Evolutionary conservation across 371 early-diverging fungal genomes (phyloP).

Genomic region (Rhizopus sp.): DNA sequence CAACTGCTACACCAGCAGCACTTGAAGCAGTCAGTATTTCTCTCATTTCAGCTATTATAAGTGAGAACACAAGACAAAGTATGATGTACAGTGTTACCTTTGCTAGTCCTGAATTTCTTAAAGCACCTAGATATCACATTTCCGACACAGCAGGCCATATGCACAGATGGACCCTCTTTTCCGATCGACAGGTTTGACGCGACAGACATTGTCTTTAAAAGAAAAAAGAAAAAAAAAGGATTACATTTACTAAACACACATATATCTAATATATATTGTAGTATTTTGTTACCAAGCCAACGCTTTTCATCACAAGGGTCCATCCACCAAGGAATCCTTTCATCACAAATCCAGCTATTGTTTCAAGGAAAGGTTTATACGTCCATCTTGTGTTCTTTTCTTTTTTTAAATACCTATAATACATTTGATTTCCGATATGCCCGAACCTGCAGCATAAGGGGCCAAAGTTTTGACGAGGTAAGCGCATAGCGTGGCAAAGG

Average conservation of each 20-base stretch:
- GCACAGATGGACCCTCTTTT: conserved; percentile 96
- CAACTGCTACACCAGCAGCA: conserved; percentile 94
- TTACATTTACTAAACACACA: background rate
- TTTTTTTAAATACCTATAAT: conserved; percentile 69
- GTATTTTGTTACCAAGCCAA: conserved; percentile 64
- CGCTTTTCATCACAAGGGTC: conserved; percentile 87
- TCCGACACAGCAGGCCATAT: conserved; percentile 91
- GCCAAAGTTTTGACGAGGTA: conserved; percentile 72
- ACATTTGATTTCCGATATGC: conserved; percentile 95
- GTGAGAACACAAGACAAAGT: background rate
- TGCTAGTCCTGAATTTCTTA: conserved; percentile 80
- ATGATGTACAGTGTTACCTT: conserved; percentile 51
- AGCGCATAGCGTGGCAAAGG: conserved; percentile 60
- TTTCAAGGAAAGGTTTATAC: background rate
- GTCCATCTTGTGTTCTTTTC: background rate
- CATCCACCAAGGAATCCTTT: conserved; percentile 84
- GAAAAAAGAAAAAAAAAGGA: background rate
- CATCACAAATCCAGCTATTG: conserved; percentile 83
- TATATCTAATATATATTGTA: background rate
- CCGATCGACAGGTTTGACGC: conserved; percentile 91
- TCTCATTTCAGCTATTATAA: conserved; percentile 69
- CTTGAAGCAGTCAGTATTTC: conserved; percentile 92
- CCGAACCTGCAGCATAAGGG: conserved; percentile 93
- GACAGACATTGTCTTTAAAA: conserved; percentile 71
- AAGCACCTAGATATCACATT: conserved; percentile 87